Evolutionary conservation across 208 protist species (phyloP).

Genomic region (Acanthamoeba healyi): DNA sequence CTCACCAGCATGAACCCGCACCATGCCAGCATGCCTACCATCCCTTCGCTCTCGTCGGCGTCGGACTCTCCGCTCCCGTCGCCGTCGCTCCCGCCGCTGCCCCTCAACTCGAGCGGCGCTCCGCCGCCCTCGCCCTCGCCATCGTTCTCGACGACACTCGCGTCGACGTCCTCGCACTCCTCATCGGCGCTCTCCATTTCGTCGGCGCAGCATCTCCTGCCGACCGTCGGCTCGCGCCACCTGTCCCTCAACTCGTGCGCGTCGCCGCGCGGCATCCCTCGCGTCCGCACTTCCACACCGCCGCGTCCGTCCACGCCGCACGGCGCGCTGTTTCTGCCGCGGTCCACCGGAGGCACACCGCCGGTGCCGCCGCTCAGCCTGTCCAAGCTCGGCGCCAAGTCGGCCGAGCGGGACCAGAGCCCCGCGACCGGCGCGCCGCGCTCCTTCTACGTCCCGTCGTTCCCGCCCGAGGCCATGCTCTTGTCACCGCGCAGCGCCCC

Average conservation of each 20-base stretch:
- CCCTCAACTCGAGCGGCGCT: neutral
- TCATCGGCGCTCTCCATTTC: neutral
- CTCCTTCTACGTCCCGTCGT: neutral
- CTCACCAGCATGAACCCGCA: neutral
- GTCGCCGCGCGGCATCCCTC: neutral
- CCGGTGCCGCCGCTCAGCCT: neutral
- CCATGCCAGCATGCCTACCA: neutral
- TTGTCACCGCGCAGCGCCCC: neutral
- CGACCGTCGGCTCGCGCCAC: neutral
- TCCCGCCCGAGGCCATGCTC: neutral
- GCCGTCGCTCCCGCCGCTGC: neutral
- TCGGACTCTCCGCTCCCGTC: neutral
- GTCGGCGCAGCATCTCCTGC: neutral
- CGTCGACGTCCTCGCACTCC: neutral
- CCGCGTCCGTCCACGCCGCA: neutral
- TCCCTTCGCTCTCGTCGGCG: neutral
- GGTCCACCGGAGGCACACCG: neutral
- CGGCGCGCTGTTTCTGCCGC: neutral
- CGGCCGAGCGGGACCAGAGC: neutral
- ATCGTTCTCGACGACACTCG: neutral
- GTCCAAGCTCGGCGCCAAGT: neutral
- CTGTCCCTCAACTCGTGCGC: constrained; percentile 19
- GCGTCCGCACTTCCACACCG: neutral
- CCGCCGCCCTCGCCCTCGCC: neutral
- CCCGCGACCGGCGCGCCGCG: neutral